A percentile compares a stretch with the other conserved stretches of the same genome.
These are phyloP conservation scores for Wickerhamomyces xylosicus DNA, from an alignment of 805 yeast species.

Conservation along the genomic window DNA sequence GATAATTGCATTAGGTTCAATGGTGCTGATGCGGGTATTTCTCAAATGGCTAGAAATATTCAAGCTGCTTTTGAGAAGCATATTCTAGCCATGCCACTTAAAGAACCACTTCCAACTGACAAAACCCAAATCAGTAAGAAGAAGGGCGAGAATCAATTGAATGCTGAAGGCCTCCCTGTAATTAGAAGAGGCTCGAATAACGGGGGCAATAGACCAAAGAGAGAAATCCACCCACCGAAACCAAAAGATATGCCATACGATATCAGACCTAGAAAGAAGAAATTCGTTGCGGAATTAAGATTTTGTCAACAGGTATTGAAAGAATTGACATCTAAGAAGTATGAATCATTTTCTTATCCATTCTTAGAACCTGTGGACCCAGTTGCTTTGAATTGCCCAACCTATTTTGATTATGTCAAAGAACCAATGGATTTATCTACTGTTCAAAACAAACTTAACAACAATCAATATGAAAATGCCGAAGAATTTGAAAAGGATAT, in stretches of 20 bases:
- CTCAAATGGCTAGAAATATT: conserved; percentile 85
- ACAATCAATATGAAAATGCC: conserved; percentile 81
- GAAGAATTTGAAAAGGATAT: conserved; percentile 83
- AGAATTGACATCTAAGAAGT: conserved; percentile 76
- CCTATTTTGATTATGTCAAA: conserved; percentile 77
- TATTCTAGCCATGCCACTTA: conserved; percentile 82
- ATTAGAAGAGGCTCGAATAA: conserved; percentile 67
- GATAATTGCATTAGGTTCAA: conserved; percentile 74
- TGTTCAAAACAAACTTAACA: conserved; percentile 65
- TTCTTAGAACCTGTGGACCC: conserved; percentile 93
- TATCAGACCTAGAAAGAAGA: conserved; percentile 83
- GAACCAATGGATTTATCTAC: conserved; percentile 95
- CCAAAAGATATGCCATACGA: conserved; percentile 91
- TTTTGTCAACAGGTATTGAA: conserved; percentile 76
- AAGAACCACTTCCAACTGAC: conserved; percentile 24
- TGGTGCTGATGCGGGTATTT: conserved; percentile 72
- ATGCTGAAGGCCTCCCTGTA: conserved; percentile 42
- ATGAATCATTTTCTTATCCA: conserved; percentile 79
- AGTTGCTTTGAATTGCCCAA: conserved; percentile 85
- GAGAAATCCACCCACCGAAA: conserved; percentile 94
- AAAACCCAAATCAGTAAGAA: conserved; percentile 8
- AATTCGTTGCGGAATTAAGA: conserved; percentile 79
- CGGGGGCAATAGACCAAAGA: conserved; percentile 73
- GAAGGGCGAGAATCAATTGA: conserved; percentile 19
- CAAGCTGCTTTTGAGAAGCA: conserved; percentile 92